These are phyloP conservation scores for Pythium apleroticum DNA, from an alignment of 352 stramenopile genomes.

Conservation along the genomic window DNA sequence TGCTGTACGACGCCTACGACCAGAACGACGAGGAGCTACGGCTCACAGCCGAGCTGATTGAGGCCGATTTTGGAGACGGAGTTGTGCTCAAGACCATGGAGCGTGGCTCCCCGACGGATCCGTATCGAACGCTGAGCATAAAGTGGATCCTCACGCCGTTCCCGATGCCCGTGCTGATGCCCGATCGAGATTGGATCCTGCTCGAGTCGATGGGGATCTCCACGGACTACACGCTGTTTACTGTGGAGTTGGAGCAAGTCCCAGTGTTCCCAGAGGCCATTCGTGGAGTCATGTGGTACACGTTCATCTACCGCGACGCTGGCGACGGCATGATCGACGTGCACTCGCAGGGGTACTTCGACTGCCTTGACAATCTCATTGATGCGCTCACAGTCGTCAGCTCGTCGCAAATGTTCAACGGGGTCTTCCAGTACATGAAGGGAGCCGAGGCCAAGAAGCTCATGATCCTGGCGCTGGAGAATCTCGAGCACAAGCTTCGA, in stretches of 20 bases:
- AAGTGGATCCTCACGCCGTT: conserved; percentile 46
- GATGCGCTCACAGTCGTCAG: conserved; percentile 30
- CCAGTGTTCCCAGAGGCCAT: conserved; percentile 41
- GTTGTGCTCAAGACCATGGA: conserved; percentile 42
- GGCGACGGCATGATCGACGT: conserved; percentile 40
- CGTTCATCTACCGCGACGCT: conserved; percentile 44
- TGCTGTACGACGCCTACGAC: conserved; percentile 54
- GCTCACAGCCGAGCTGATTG: conserved; percentile 29
- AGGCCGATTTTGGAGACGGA: conserved; percentile 34
- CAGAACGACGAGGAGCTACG: conserved; percentile 46
- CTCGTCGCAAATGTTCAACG: conserved; percentile 38
- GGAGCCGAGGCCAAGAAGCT: conserved; percentile 60
- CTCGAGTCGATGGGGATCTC: conserved; percentile 50
- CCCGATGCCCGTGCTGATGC: conserved; percentile 20
- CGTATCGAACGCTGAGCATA: conserved; percentile 50
- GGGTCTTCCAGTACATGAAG: conserved; percentile 33
- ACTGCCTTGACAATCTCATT: conserved; percentile 36
- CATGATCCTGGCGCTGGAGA: conserved; percentile 35
- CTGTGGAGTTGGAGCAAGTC: conserved; percentile 38
- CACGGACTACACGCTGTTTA: conserved; percentile 38
- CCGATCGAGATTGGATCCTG: conserved; percentile 35
- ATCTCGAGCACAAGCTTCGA: conserved; percentile 18
- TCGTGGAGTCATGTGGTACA: conserved; percentile 40
- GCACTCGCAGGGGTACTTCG: conserved; percentile 41
- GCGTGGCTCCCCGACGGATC: conserved; percentile 33